Evolutionary conservation across 768 basidiomycete genomes (phyloP), one percentile per base, ranked within the genome.

Genomic region (Crucibulum laeve): DNA sequence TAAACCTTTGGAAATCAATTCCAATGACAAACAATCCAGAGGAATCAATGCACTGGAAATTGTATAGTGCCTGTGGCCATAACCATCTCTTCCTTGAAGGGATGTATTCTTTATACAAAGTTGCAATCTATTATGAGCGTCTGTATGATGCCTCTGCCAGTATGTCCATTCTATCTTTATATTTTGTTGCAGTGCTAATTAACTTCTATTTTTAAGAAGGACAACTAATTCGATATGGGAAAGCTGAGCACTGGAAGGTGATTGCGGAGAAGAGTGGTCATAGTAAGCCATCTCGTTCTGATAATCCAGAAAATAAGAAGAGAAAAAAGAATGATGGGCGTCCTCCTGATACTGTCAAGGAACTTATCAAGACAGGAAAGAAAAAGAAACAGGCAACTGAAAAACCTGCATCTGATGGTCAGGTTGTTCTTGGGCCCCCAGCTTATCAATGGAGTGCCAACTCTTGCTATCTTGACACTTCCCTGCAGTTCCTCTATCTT

Each of bases 161-260:
- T 55, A 28, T 34, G 52, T 53, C 21, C 5, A 5, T 25, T 19
- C 11, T 26, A 4, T 34, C 19, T n/a, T n/a, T n/a, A n/a, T n/a
- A n/a, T n/a, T n/a, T n/a, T n/a, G n/a, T n/a, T n/a, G n/a, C n/a
- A n/a, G n/a, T n/a, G n/a, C n/a, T n/a, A n/a, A 17, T 15, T 25
- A 17, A 13, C 37, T 48, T 4, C 25, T 32, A 10, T 25, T 30
- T 14, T 40, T 28, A n/a, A 62, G 61, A 23, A 3, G 60, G 60
- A 3, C 40, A 41, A 6, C 49, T 39, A 1, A 55, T 50, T 28
- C 51, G 49, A 5, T 55, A 63, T 42, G 61, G 64, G 0, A 15
- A 51, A 5, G 5, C 52, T 18, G 60, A 64, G 40, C 47, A 19
- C 3, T 66, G 63, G 63, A 62, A 63, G 26, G 24, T 14, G 0